Percentiles rank a stretch among this genome's conserved stretches.
Conservation (phyloP, 352 stramenopile genomes). For the Globisporangium viniferum region DNA sequence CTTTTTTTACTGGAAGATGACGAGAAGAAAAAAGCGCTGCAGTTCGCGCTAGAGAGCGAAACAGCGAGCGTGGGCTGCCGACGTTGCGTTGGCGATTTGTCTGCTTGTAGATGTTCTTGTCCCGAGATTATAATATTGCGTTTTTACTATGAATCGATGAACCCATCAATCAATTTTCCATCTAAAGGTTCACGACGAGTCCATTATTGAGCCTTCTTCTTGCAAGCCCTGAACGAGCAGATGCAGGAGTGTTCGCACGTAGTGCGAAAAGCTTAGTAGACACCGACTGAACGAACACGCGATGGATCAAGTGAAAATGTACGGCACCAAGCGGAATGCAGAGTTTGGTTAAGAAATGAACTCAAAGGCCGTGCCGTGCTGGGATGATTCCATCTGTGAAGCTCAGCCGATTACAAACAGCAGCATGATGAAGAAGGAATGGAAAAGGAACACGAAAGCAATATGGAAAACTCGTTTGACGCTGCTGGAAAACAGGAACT, state of each 20-base stretch:
- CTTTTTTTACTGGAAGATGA: constrained; percentile 6
- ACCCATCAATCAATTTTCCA: neutral
- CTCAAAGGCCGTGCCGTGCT: too few relatives aligned
- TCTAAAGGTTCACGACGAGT: neutral
- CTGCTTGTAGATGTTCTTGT: constrained; percentile 8
- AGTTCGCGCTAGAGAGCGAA: constrained; percentile 3
- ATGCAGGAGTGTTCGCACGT: too few relatives aligned
- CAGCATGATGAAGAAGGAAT: too few relatives aligned
- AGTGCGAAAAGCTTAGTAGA: too few relatives aligned
- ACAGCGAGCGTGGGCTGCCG: neutral
- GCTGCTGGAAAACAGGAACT: constrained; percentile 19
- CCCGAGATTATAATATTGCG: constrained; percentile 8
- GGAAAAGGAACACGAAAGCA: neutral
- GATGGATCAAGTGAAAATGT: too few relatives aligned
- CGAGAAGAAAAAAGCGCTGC: neutral
- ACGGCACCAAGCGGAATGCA: too few relatives aligned
- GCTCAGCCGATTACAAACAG: too few relatives aligned
- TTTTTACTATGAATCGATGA: constrained; percentile 5
- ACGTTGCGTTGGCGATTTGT: neutral
- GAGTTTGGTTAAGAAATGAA: too few relatives aligned
- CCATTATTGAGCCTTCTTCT: neutral
- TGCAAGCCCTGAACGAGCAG: too few relatives aligned
- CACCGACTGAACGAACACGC: too few relatives aligned
- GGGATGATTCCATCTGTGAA: too few relatives aligned
- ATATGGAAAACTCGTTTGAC: constrained; percentile 3